phyloP scores from a whole-genome alignment of 768 basidiomycete genomes.

The Collybia sordida region DNA sequence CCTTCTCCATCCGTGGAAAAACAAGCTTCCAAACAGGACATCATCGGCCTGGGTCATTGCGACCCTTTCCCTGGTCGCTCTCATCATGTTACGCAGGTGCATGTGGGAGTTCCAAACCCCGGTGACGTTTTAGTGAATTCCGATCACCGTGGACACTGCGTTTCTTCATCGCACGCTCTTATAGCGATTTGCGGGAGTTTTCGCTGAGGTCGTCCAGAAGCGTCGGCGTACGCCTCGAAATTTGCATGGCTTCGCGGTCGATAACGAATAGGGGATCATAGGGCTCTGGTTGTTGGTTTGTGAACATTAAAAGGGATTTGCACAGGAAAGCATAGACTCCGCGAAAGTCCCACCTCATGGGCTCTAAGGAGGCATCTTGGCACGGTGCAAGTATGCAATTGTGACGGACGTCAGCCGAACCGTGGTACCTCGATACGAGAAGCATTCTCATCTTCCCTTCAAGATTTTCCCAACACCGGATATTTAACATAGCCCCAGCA shows the following conservation, averaged over 20 bases:
- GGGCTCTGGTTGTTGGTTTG: not conserved
- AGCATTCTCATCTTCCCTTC: conserved; percentile 2
- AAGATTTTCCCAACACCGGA: conserved; percentile 9
- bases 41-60: conserved; percentile 36
- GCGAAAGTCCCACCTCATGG: conserved; percentile 3
- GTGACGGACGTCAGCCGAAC: conserved; percentile 6
- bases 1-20: conserved; percentile 9
- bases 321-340: conserved; percentile 27
- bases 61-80: conserved; percentile 38
- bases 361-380: conserved; percentile 20
- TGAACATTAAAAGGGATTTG: conserved; percentile 21
- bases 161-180: conserved; percentile 18
- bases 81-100: conserved; percentile 15
- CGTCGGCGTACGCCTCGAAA: conserved; percentile 52
- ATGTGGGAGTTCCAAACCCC: conserved; percentile 38
- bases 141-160: conserved; percentile 51
- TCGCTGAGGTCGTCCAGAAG: conserved; percentile 45
- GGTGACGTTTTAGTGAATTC: conserved; percentile 50
- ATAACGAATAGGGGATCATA: conserved; percentile 11
- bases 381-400: conserved; percentile 19
- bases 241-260: conserved; percentile 49
- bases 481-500: conserved; percentile 32
- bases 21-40: conserved; percentile 41
- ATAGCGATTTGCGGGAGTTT: conserved; percentile 13
- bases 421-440: not conserved